Evolutionary conservation across 345 rosid species (phyloP), one percentile per base, ranked within the genome.

Genomic region (Citrus australasica): DNA sequence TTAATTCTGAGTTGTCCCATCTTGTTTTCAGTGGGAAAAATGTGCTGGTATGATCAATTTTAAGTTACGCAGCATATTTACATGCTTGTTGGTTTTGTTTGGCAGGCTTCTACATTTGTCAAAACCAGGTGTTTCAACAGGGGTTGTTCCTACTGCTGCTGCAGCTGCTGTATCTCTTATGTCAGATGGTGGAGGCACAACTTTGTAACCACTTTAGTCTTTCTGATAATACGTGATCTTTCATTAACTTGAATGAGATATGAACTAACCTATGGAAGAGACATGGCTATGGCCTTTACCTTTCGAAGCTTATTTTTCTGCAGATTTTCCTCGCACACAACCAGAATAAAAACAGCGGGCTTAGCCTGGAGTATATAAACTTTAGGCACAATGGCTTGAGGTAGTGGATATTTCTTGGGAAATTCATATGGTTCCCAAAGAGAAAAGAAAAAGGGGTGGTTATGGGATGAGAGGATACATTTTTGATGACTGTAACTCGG

Each of bases 141-240:
- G 98, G 42, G 98, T 96, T 79, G 99, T 96, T 78, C 93, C 98
- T 32, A 94, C 98, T 14, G 98, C 99, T 11, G 98, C 99, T 5
- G 96, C 98, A 0, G 98, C 99, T 22, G 97, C 98, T 6, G 97
- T 97, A 55, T 92, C 98, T 72, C 97, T 96, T 11, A 91, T 96
- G 97, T 96, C 95, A 3, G 98, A 94, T 87, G 99, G 98, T 56
- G 99, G 97, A 40, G 97, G 98, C 78, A 89, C 98, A 74, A 83
- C 91, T 48, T 82, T 90, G 60, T 89, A 85, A 53, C 62, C 5
- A 28, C 21, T 28, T 8, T 28, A 28, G 35, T 4, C 66, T 4
- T 13, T 28, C n/a, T 25, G 21, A 22, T 4, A 11, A n/a, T n/a
- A 35, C 1, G 1, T 9, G 9, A 55, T n/a, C 30, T 61, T 28